Percentiles rank a stretch among this genome's conserved stretches.
These are phyloP conservation scores for Ceratobasidium sp. DNA, from an alignment of 1,284 basidiomycete species.

Conservation along the genomic window DNA sequence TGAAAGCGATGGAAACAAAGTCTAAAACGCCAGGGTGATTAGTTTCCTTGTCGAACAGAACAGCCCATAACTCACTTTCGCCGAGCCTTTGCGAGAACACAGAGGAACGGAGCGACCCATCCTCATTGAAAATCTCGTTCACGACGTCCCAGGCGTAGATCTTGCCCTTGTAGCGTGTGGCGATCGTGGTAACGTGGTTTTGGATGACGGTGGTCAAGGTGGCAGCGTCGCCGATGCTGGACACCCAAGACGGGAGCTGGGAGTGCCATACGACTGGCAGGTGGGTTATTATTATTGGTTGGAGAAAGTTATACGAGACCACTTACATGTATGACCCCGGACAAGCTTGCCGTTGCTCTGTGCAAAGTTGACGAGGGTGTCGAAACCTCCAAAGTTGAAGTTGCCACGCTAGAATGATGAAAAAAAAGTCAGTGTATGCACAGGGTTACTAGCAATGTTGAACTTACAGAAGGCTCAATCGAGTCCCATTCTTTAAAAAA, in stretches of 20 bases:
- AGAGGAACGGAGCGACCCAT: constrained; percentile 46
- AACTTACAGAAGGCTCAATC: constrained; percentile 14
- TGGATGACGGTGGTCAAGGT: constrained; percentile 39
- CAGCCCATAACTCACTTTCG: background rate
- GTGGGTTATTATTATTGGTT: background rate
- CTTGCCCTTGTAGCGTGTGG: constrained; percentile 33
- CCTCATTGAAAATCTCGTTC: constrained; percentile 53
- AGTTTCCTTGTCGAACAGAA: background rate
- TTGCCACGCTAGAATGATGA: background rate
- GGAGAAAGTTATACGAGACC: background rate
- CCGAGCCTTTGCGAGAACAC: constrained; percentile 46
- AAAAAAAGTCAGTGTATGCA: background rate
- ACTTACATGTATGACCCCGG: constrained; percentile 30
- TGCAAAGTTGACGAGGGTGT: constrained; percentile 37
- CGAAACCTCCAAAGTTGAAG: constrained; percentile 22
- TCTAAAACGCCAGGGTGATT: background rate
- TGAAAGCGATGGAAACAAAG: constrained; percentile 25
- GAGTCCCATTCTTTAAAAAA: constrained; percentile 14
- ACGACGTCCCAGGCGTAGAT: constrained; percentile 61
- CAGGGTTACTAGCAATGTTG: background rate
- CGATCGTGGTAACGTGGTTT: constrained; percentile 29
- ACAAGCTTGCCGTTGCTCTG: constrained; percentile 39
- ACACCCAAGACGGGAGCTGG: constrained; percentile 38
- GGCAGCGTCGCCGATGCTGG: constrained; percentile 14
- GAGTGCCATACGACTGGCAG: constrained; percentile 42